A percentile compares a stretch with the other conserved stretches of the same genome.
Conservation (phyloP, 75 land plant species). For the Pinus albicaulis region DNA sequence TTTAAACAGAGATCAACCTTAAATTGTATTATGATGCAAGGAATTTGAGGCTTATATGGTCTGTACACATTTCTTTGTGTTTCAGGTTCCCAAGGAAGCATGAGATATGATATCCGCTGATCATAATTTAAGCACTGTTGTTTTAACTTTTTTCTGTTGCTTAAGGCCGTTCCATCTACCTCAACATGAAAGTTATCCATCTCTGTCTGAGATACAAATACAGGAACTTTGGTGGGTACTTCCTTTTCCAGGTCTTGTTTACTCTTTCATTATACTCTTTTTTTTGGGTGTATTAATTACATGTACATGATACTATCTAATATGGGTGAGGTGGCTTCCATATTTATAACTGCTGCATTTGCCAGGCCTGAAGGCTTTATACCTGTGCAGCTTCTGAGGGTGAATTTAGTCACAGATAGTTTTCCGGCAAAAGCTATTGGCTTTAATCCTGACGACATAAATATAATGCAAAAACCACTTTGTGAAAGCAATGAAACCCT, state of each 20-base stretch:
- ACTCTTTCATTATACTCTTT: not conserved
- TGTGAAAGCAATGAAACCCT: constrained; percentile 28
- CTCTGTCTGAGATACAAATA: not conserved
- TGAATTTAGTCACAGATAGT: constrained; percentile 72
- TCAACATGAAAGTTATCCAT: constrained; percentile 29
- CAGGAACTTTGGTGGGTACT: not conserved
- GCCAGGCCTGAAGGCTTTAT: constrained; percentile 52
- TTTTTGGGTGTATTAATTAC: not conserved
- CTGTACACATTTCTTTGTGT: too few relatives aligned
- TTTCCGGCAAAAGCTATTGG: constrained; percentile 45
- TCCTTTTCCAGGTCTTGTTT: not conserved
- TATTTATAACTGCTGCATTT: constrained; percentile 88
- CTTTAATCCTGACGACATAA: constrained; percentile 33
- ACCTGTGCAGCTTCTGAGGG: constrained; percentile 68
- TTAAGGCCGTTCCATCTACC: constrained; percentile 50
- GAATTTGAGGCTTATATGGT: too few relatives aligned
- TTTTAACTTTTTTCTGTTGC: constrained; percentile 34
- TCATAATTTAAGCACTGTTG: constrained; percentile 54
- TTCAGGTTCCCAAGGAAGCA: constrained; percentile 11
- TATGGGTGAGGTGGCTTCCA: constrained; percentile 65
- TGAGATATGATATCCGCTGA: constrained; percentile 52
- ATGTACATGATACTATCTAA: constrained; percentile 52
- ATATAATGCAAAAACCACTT: constrained; percentile 41
- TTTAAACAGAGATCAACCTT: too few relatives aligned
- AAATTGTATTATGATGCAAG: too few relatives aligned